phyloP scores from a whole-genome alignment of 495 filamentous ascomycete species.

The Neurospora sp. region DNA sequence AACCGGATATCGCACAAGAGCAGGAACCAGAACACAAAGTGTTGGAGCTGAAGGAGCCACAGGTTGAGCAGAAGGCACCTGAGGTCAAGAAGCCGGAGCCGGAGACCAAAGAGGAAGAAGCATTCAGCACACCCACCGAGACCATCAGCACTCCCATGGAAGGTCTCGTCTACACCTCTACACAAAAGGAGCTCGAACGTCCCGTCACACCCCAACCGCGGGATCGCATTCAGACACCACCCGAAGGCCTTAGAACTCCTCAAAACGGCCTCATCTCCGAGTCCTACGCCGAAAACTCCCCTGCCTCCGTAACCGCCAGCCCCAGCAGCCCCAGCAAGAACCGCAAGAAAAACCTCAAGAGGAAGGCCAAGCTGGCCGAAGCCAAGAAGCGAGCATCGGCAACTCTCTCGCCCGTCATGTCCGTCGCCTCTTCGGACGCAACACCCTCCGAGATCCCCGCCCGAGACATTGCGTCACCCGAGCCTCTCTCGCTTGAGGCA shows the following conservation, averaged over 20 bases:
- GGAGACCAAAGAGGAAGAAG: background rate
- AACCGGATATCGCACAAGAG: background rate
- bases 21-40: background rate
- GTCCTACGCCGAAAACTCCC: background rate
- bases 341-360: background rate
- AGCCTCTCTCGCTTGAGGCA: background rate
- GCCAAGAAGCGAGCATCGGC: background rate
- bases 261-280: background rate
- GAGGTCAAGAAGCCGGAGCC: background rate
- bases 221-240: background rate
- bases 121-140: background rate
- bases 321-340: background rate
- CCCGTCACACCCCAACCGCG: background rate
- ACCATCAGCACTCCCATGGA: background rate
- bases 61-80: background rate
- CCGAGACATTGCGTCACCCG: background rate
- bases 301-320: background rate
- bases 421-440: background rate
- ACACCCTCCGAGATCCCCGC: background rate
- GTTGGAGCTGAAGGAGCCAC: background rate
- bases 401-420: background rate
- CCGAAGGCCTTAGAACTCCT: background rate
- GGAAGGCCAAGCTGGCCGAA: background rate
- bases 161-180: background rate
- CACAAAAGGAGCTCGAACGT: background rate